These are phyloP conservation scores for Hirsutella rhossiliensis DNA, from an alignment of 2,329 filamentous ascomycete genomes.

Conservation along the genomic window DNA sequence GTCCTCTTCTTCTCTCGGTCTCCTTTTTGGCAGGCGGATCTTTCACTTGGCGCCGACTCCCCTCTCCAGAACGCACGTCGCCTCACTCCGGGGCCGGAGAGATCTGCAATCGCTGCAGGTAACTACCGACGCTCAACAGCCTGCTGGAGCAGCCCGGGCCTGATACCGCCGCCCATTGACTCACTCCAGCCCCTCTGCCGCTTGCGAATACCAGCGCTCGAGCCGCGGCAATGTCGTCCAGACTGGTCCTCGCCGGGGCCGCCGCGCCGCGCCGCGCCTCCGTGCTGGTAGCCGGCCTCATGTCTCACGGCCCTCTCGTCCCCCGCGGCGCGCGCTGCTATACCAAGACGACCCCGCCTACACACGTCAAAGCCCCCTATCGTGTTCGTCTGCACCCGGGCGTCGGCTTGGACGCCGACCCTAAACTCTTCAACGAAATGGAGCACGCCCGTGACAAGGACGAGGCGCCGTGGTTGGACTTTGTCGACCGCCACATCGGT, in stretches of 20 bases:
- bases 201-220: not conserved
- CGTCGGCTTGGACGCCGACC: too few relatives aligned
- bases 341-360: not conserved
- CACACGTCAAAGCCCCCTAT: too few relatives aligned
- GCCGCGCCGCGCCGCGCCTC: not conserved
- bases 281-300: not conserved
- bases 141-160: too few relatives aligned
- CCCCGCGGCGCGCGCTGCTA: not conserved
- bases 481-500: constrained; percentile 77
- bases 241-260: not conserved
- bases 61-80: too few relatives aligned
- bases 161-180: too few relatives aligned
- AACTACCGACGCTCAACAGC: too few relatives aligned
- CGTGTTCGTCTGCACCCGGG: not conserved
- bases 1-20: not conserved
- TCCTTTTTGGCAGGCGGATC: too few relatives aligned
- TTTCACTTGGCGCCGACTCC: too few relatives aligned
- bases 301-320: not conserved
- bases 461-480: constrained; percentile 24
- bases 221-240: not conserved
- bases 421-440: constrained; percentile 4
- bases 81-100: too few relatives aligned
- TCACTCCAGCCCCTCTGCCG: not conserved
- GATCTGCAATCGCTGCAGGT: too few relatives aligned
- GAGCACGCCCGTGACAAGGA: constrained; percentile 8